Base-by-base conservation (phyloP, 768 basidiomycete species). In the Leccinellum albellum region DNA sequence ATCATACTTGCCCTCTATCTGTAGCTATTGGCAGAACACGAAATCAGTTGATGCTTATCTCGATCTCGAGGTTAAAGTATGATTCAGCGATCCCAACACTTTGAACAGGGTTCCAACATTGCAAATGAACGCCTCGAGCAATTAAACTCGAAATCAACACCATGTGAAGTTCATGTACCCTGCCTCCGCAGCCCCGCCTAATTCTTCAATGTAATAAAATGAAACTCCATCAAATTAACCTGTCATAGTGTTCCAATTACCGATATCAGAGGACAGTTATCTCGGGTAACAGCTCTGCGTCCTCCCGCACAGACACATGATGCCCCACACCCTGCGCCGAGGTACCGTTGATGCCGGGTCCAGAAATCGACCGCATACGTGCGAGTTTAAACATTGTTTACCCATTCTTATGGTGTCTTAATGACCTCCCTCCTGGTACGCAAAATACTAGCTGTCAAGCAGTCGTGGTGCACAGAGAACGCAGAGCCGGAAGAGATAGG, bases 21-120 rank as follows among this genome's bases (percentile, higher is more conserved):
- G 13, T 66, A 95, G 95, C 79, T 98, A 13, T 76, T 98, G 53
- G 92, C 91, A 2, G 95, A 97, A 68, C 90, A 98, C 62, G 95
- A 98, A 73, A 89, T 91, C 46, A 84, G 82, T 57, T 88, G 59
- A 68, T 31, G 13, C 1, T 37, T 29, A 9, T 10, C 10, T 40
- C 7, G 12, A 46, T 26, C 12, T 15, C 29, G 13, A 26, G 28
- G 21, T 20, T 6, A 28, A 28, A 6, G 6, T 50, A 21, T 2
- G 23, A 49, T 28, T 37, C 9, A 37, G n/a, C 17, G 37, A 37
- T 37, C 10, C 24, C 14, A 2, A 12, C 45, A 33, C 6, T 29
- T 32, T 32, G 12, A 29, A 31, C 20, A 24, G 17, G 24, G 28
- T 14, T 24, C 6, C 6, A 21, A 7, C 35, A n/a, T 29, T 40